Conservation (phyloP, 495 filamentous ascomycete genomes). For the Emericellopsis terricola region DNA sequence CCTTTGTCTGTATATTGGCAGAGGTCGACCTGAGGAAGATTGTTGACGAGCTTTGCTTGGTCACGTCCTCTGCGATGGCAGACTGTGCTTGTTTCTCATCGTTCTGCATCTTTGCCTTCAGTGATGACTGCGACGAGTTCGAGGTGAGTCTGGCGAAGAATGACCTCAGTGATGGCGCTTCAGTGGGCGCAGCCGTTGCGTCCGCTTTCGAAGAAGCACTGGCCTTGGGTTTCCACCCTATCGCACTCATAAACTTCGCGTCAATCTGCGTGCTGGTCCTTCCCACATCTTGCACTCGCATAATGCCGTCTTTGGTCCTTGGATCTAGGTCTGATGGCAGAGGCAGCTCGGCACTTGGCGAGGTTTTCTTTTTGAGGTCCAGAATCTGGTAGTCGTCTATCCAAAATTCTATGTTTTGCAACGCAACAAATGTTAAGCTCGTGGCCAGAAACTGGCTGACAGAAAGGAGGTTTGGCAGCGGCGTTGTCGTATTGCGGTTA, state of each 20-base stretch:
- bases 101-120: slow-evolving; percentile 24
- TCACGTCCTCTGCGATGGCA: slow-evolving; percentile 46
- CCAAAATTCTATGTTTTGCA: slow-evolving; percentile 76
- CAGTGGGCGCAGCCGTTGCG: slow-evolving; percentile 18
- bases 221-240: slow-evolving; percentile 57
- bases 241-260: slow-evolving; percentile 74
- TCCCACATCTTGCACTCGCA: slow-evolving; percentile 59
- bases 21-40: slow-evolving; percentile 82
- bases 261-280: slow-evolving; percentile 78
- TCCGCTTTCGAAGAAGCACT: slow-evolving; percentile 15
- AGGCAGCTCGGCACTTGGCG: slow-evolving; percentile 49
- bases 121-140: slow-evolving; percentile 16
- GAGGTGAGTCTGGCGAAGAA: slow-evolving; percentile 63
- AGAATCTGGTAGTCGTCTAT: slow-evolving; percentile 75
- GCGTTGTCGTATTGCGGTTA: slow-evolving; percentile 71
- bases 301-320: slow-evolving; percentile 62
- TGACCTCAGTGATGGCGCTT: slow-evolving; percentile 43
- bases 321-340: slow-evolving; percentile 70
- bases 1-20: slow-evolving; percentile 56
- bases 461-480: slow-evolving; percentile 65
- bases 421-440: slow-evolving; percentile 85
- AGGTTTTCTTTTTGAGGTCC: slow-evolving; percentile 61
- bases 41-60: slow-evolving; percentile 42
- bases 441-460: slow-evolving; percentile 85
- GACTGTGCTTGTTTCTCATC: slow-evolving; percentile 37